Evolutionary conservation across 2,329 filamentous ascomycete genomes (phyloP).

Genomic region (Eurotiales sp.): DNA sequence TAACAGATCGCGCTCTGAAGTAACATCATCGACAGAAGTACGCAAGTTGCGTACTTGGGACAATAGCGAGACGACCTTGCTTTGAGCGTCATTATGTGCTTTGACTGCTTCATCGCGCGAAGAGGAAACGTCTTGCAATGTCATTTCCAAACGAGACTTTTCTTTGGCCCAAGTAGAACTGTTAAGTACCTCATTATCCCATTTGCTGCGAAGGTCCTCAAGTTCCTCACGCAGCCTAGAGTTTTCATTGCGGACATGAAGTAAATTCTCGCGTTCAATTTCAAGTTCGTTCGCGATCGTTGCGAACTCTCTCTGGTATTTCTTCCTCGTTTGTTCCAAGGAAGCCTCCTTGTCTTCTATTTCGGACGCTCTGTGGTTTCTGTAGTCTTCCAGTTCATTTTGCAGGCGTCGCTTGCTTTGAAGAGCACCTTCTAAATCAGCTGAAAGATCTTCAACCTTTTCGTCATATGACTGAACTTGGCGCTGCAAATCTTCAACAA

Average conservation of each 20-base stretch:
- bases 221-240: conserved; percentile 88
- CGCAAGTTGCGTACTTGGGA: conserved; percentile 84
- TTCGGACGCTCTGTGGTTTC: conserved; percentile 89
- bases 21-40: conserved; percentile 78
- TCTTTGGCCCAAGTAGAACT: conserved; percentile 98
- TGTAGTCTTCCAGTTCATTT: conserved; percentile 96
- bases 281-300: conserved; percentile 89
- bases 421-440: conserved; percentile 77
- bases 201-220: conserved; percentile 90
- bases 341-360: conserved; percentile 95
- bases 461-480: conserved; percentile 88
- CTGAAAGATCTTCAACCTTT: conserved; percentile 83
- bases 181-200: conserved; percentile 97
- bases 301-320: conserved; percentile 91
- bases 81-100: conserved; percentile 91
- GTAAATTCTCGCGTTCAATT: conserved; percentile 82
- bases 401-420: conserved; percentile 93
- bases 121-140: conserved; percentile 79
- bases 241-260: conserved; percentile 81
- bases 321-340: conserved; percentile 95
- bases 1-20: conserved; percentile 78
- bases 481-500: conserved; percentile 84
- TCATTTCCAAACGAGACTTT: conserved; percentile 86
- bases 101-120: conserved; percentile 91
- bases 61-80: conserved; percentile 84